Evolutionary conservation across 2,329 filamentous ascomycete genomes (phyloP).

Genomic region (Pseudogymnoascus sp.): DNA sequence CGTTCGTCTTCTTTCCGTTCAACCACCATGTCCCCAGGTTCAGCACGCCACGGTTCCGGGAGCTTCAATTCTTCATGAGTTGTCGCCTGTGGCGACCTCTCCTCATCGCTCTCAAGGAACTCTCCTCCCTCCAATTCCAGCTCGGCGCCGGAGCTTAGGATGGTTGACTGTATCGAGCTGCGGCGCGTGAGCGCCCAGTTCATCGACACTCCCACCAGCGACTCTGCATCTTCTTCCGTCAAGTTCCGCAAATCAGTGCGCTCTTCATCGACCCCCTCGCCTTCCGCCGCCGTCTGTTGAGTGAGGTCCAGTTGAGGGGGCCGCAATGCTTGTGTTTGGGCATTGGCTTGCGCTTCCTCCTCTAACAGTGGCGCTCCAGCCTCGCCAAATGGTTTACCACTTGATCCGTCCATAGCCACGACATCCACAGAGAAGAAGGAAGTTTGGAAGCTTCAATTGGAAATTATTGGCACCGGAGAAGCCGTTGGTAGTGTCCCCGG

Average conservation of each 20-base stretch:
- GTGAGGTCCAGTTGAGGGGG: background rate
- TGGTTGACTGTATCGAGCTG: slow-evolving; percentile 33
- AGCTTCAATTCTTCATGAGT: background rate
- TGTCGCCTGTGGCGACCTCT: slow-evolving; percentile 21
- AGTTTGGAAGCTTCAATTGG: background rate
- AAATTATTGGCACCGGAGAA: background rate
- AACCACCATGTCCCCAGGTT: slow-evolving; percentile 33
- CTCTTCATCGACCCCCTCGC: background rate
- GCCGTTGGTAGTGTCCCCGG: background rate
- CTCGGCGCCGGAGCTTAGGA: slow-evolving; percentile 36
- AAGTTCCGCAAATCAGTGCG: background rate
- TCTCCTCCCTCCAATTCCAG: slow-evolving; percentile 41
- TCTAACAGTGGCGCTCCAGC: background rate
- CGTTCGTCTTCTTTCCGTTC: slow-evolving; percentile 21
- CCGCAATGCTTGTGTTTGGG: background rate
- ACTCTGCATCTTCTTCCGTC: slow-evolving; percentile 47
- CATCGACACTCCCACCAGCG: slow-evolving; percentile 52
- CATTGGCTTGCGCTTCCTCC: background rate
- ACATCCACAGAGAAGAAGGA: background rate
- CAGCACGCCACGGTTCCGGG: slow-evolving; percentile 35
- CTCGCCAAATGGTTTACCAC: background rate
- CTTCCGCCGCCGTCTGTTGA: background rate
- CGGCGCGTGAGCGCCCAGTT: slow-evolving; percentile 50
- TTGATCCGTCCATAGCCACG: background rate
- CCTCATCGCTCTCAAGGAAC: slow-evolving; percentile 33